Evolutionary conservation across 148 eudicot genomes (phyloP), one percentile per base, ranked within the genome.

Genomic region (Spergularia bocconei): DNA sequence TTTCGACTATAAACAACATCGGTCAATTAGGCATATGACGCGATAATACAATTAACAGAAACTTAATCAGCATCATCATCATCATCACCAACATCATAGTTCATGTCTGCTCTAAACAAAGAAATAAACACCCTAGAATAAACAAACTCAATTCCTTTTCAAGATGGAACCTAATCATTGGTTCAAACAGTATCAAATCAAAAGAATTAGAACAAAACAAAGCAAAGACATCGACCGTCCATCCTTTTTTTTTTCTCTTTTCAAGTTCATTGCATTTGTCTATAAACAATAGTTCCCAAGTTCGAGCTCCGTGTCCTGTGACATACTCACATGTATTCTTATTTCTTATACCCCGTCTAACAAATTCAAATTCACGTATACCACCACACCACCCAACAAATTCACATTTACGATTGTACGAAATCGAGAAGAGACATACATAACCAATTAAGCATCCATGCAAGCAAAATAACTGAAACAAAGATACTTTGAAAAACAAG

Each of bases 241-340:
- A 51, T 10, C 36, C 15, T 50, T 55, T 52, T 20, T 5, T 61
- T 33, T 13, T 58, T 16, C 39, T 55, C 69, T 53, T 54, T 53
- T 20, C 36, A 29, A 29, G 52, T 65, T 62, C 75, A 50, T 67
- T 51, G 72, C 59, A 72, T 67, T 72, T 78, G 54, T 66, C 39
- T 51, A 14, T 21, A 20, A 12, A 13, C 17, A 25, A 52, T 74
- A 33, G 38, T 55, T 63, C 65, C 33, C 59, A 13, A 53, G 55
- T 20, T 47, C 13, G 16, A 16, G 36, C 6, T 62, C 13, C 66
- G 48, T 9, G 48, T 44, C 48, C 48, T 6, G 8, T 44, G 48
- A 44, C 48, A 44, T 6, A 44, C 9, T 44, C 7, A 6, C 48
- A 6, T 44, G 0, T 44, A 44, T 6, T 29, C 36, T 29, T 29